Evolutionary conservation across 2,329 filamentous ascomycete genomes (phyloP), one percentile per base, ranked within the genome.

Genomic region (Fusarium stilboides): DNA sequence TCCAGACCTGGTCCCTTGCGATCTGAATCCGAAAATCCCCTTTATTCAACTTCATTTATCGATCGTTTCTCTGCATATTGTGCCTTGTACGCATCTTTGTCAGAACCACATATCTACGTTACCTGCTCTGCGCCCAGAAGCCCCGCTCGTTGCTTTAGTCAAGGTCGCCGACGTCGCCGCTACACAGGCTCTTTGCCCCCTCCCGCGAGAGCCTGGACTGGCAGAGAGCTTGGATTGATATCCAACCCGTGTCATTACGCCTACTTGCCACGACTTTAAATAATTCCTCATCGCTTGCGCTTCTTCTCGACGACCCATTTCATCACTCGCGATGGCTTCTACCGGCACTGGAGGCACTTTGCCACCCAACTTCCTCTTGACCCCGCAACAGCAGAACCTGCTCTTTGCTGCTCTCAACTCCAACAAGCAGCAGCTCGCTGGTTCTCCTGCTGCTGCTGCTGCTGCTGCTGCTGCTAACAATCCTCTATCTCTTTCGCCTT

Each of bases 401-500:
- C 85, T 95, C 44, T 89, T 92, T 68, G 90, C 91, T 62, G 92
- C 92, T 45, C 88, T 95, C 71, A 91, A 92, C 70, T 92, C 92
- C 69, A 93, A 94, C 76, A 87, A 80, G 57, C 77, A 77, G 60
- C 74, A 75, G 56, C 37, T 62, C 7, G 79, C 82, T 15, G 73
- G 77, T 64, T 72, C 77, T 36, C 70, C 80, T 22, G 69, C 26
- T 9, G 26, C 26, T 8, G 26, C 24, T 5, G 24, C 24, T 26
- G 24, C 24, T 26, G 26, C n/a, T n/a, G n/a, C 28, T 31, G 28
- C 28, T 31, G 28, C 77, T n/a, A 77, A 75, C 62, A 80, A 82
- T 62, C 73, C 76, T 24, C 65, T 82, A 56, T 79, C 84, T 49
- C 74, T 86, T 72, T 83, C 87, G 61, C 80, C 87, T 51, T 77